Percentiles rank a stretch among this genome's conserved stretches.
These are phyloP conservation scores for Termitomyces sp. DNA, from an alignment of 768 basidiomycete genomes.

Conservation along the genomic window DNA sequence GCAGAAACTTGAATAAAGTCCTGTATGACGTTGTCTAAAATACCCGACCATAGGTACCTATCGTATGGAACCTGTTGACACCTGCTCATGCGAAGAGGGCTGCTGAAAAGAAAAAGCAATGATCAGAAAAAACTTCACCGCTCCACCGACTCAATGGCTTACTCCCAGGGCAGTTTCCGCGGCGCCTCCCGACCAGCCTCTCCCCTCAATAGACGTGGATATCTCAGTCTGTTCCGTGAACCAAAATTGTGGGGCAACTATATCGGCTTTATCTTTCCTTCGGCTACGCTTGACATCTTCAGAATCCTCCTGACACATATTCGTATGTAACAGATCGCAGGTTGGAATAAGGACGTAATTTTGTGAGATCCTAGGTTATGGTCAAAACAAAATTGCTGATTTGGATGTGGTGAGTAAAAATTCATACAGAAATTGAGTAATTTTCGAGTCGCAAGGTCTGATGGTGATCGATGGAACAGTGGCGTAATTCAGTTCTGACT, in stretches of 20 bases:
- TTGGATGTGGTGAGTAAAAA: background rate
- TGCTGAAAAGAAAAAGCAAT: background rate
- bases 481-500: background rate
- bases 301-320: background rate
- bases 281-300: background rate
- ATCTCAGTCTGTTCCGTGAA: background rate
- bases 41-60: background rate
- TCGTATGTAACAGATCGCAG: conserved; percentile 5
- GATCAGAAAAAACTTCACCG: background rate
- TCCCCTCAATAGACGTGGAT: background rate
- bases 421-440: background rate
- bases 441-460: background rate
- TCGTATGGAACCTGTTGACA: background rate
- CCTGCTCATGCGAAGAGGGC: background rate
- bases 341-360: background rate
- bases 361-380: background rate
- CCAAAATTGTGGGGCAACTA: background rate
- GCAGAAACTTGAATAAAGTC: background rate
- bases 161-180: background rate
- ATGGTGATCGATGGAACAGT: background rate
- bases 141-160: background rate
- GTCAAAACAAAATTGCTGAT: background rate
- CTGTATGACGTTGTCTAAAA: background rate
- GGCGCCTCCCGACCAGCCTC: background rate
- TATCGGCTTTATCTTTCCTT: background rate